Evolutionary conservation across 805 yeast genomes (phyloP).

Genomic region (Candida awuae): DNA sequence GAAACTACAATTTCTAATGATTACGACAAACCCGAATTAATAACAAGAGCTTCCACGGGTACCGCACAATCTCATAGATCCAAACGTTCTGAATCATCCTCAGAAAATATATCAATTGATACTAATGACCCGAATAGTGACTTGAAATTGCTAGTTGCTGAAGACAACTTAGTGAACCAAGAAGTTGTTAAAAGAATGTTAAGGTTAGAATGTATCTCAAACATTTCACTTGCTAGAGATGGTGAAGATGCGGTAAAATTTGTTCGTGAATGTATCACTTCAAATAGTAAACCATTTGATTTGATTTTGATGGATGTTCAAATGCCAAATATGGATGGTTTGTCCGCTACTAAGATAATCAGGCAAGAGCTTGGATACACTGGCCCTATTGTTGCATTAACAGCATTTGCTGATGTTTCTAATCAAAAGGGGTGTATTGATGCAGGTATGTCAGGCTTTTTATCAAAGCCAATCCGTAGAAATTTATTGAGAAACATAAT

Average conservation of each 20-base stretch:
- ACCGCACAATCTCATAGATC: slow-evolving; percentile 36
- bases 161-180: slow-evolving; percentile 89
- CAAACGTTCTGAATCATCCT: slow-evolving; percentile 20
- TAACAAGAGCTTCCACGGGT: slow-evolving; percentile 43
- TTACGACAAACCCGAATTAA: slow-evolving; percentile 37
- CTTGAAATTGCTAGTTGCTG: slow-evolving; percentile 71
- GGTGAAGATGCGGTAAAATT: slow-evolving; percentile 81
- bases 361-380: slow-evolving; percentile 51
- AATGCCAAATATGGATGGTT: slow-evolving; percentile 92
- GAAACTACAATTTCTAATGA: background rate
- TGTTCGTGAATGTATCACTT: slow-evolving; percentile 41
- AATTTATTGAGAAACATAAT: slow-evolving; percentile 54
- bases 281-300: slow-evolving; percentile 41
- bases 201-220: slow-evolving; percentile 66
- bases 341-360: slow-evolving; percentile 70
- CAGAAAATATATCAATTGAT: background rate
- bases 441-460: slow-evolving; percentile 89
- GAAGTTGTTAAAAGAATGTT: slow-evolving; percentile 90
- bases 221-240: slow-evolving; percentile 75
- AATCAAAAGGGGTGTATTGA: slow-evolving; percentile 78
- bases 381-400: slow-evolving; percentile 84
- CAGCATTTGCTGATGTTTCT: slow-evolving; percentile 92
- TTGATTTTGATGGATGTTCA: slow-evolving; percentile 94
- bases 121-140: background rate
- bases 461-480: slow-evolving; percentile 81